Conservation (phyloP, 2,329 filamentous ascomycete genomes). For the Epichloe elymi region DNA sequence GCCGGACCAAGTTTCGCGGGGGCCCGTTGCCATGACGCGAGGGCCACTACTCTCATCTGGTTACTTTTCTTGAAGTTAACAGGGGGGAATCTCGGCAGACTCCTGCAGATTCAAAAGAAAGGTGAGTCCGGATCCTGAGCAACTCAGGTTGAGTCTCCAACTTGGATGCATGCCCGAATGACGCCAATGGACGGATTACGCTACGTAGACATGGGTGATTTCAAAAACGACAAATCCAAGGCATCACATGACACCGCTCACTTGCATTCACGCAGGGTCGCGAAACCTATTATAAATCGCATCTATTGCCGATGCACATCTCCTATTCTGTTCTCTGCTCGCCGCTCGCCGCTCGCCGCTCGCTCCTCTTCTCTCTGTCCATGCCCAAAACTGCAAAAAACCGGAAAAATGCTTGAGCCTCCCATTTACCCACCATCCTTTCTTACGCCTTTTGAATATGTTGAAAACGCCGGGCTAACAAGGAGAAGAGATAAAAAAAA, state of each 20-base stretch:
- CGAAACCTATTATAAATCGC: background rate
- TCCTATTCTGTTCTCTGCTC: background rate
- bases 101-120: too few relatives aligned
- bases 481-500: background rate
- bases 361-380: too few relatives aligned
- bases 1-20: too few relatives aligned
- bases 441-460: constrained; percentile 4
- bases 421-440: constrained; percentile 2
- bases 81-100: too few relatives aligned
- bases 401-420: background rate
- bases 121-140: too few relatives aligned
- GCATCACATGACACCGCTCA: background rate
- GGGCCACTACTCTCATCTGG: too few relatives aligned
- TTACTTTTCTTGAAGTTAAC: too few relatives aligned
- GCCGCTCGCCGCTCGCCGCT: background rate
- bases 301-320: background rate
- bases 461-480: constrained; percentile 4
- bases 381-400: too few relatives aligned
- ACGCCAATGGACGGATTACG: too few relatives aligned
- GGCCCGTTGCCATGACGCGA: too few relatives aligned
- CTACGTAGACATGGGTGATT: background rate
- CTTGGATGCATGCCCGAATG: too few relatives aligned
- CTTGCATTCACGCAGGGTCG: background rate
- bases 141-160: too few relatives aligned
- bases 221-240: background rate